Evolutionary conservation across 2,329 filamentous ascomycete species (phyloP), one percentile per base, ranked within the genome.

Genomic region (Ramularia endophylla): DNA sequence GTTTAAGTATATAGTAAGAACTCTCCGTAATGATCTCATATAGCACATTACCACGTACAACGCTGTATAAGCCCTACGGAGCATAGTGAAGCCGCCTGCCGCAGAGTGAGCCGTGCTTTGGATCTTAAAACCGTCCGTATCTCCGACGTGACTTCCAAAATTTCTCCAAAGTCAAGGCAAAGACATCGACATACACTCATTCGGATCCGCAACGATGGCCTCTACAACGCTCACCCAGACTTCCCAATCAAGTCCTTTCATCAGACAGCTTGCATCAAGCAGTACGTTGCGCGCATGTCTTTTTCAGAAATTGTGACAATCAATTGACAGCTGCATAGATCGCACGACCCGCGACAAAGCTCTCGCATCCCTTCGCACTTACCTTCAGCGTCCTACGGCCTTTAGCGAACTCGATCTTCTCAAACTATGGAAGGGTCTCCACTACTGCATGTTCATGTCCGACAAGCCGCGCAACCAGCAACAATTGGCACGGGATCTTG

Each of bases 341-440:
- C 56, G 51, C 43, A 55, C 45, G 41, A 53, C 50, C 38, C 53
- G 51, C 48, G 48, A 56, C 35, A 41, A 36, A 61, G 75, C 83
- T 49, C 76, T 95, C 62, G 69, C 76, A 39, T 86, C 84, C 35
- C 80, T 97, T 19, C 79, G 81, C 52, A 75, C 79, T 36, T 95
- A 86, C 71, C 82, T 97, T 61, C 74, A 78, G 47, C 73, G 77
- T 46, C 74, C 77, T 29, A 55, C 71, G 64, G 40, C 74, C 40
- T 77, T 95, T 47, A 69, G 77, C 13, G 70, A 77, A 29, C 64
- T 84, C 52, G 88, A 95, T 51, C 72, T 87, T 36, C 72, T 90
- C 46, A 95, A 95, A 70, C 77, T 97, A 51, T 95, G 88, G 87
- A 94, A 94, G 62, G 90, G 88, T 4, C 77, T 97, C 15, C 95